Percentiles rank a stretch among this genome's conserved stretches.
These are phyloP conservation scores for Neoascochyta sp. DNA, from an alignment of 2,329 filamentous ascomycete genomes.

Conservation along the genomic window DNA sequence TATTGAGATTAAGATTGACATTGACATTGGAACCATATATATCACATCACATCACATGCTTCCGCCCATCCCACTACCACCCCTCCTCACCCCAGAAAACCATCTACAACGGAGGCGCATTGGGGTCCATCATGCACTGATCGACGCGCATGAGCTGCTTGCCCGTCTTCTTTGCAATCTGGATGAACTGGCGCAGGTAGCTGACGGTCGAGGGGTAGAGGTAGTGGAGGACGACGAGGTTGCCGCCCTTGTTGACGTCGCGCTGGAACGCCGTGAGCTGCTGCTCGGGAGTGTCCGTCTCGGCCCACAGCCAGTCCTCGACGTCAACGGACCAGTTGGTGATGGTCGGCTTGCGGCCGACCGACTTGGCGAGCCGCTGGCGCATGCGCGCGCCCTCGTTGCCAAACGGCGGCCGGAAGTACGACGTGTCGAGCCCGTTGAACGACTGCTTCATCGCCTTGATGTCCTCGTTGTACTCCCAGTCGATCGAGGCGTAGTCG, in stretches of 20 bases:
- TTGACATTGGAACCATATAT: no score
- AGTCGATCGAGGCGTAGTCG: constrained; percentile 54
- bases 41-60: no score
- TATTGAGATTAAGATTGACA: no score
- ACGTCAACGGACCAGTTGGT: constrained; percentile 69
- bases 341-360: constrained; percentile 51
- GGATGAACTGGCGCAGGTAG: constrained; percentile 63
- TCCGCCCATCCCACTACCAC: background rate
- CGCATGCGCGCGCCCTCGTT: constrained; percentile 65
- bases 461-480: constrained; percentile 59
- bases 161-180: constrained; percentile 59
- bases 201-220: constrained; percentile 61
- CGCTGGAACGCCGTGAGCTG: constrained; percentile 64
- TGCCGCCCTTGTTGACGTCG: constrained; percentile 60
- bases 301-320: constrained; percentile 67
- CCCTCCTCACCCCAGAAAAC: background rate
- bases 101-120: constrained; percentile 44
- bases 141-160: constrained; percentile 65
- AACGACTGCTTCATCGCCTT: constrained; percentile 43
- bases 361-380: constrained; percentile 54
- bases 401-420: constrained; percentile 68
- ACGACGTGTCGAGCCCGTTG: constrained; percentile 40
- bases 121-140: constrained; percentile 62
- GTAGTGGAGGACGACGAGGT: constrained; percentile 67
- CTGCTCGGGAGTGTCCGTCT: constrained; percentile 59